Base-by-base conservation (phyloP, 2,329 filamentous ascomycete species). In the Fusarium multiceps region DNA sequence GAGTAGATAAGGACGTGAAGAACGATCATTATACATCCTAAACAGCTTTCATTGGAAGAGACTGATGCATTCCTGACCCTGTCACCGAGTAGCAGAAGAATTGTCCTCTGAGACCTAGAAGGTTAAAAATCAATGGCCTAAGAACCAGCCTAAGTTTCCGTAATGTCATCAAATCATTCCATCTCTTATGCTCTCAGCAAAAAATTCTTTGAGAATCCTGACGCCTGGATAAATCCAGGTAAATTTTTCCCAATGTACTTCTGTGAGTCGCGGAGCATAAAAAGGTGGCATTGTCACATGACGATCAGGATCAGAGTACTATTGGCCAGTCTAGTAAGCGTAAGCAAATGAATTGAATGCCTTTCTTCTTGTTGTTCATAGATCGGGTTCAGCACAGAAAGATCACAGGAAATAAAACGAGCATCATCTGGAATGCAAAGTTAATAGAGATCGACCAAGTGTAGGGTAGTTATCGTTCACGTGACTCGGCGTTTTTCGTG, bases 401-500 rank as follows among this genome's bases (percentile, higher is more conserved):
- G 12, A 37, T 10, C 5, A 7, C 18, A 10, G 18, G 1, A n/a
- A 34, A n/a, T 37, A n/a, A 11, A 27, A 7, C 5, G 18, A 51
- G n/a, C n/a, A 10, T 14, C 14, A 6, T 11, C 32, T 16, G 32
- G 18, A 40, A 46, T n/a, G 25, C 10, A 20, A 14, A 4, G 14
- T 21, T 13, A 7, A 18, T 18, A 16, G 9, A 25, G 16, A 23
- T 11, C 34, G 34, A n/a, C 18, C 6, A 37, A 7, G 6, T 37
- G 18, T 37, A 37, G 34, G 34, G 34, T 37, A 37, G 34, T 6
- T 1, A 2, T 4, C 2, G 6, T 37, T 3, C 73, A 75, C 73
- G 73, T 75, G 73, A 75, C 51, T 62, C 73, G 73, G 72, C 73
- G 73, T 75, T 74, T 73, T 63, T 62, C 69, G 71, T 69, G 72